A percentile compares a stretch with the other conserved stretches of the same genome.
phyloP scores from a whole-genome alignment of 2,329 filamentous ascomycete genomes.

The Phoma sp. region DNA sequence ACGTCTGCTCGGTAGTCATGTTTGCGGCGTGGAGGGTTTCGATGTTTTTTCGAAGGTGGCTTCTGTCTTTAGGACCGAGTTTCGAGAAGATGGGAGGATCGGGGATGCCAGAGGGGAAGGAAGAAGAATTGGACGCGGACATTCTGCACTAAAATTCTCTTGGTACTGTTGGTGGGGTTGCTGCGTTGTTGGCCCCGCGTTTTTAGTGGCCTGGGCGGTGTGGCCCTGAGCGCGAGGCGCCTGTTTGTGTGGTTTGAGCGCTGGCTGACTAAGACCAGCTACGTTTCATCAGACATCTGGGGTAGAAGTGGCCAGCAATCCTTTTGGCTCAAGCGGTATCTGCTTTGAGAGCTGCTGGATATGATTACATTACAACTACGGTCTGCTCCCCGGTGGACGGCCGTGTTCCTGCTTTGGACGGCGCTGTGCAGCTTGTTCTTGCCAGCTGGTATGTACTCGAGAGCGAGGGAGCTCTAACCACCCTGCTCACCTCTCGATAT shows the following conservation, averaged over 20 bases:
- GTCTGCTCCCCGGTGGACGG: constrained; percentile 69
- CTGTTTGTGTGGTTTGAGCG: constrained; percentile 21
- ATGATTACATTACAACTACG: constrained; percentile 37
- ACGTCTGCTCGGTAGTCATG: constrained; percentile 86
- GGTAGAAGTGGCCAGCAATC: constrained; percentile 4
- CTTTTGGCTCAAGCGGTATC: constrained; percentile 24
- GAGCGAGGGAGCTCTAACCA: constrained; percentile 8
- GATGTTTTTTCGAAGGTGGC: constrained; percentile 46
- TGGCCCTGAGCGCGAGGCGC: background rate
- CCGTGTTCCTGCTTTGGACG: constrained; percentile 48
- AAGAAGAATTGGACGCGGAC: constrained; percentile 23
- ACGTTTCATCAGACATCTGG: constrained; percentile 21
- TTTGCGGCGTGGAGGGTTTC: constrained; percentile 42
- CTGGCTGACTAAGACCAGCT: constrained; percentile 13
- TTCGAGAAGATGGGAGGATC: constrained; percentile 55
- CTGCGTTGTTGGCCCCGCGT: constrained; percentile 20
- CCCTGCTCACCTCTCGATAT: background rate
- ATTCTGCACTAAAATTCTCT: constrained; percentile 29
- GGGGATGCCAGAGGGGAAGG: constrained; percentile 30
- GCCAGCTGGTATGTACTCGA: constrained; percentile 45
- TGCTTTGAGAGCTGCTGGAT: constrained; percentile 31
- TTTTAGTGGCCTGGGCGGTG: constrained; percentile 8
- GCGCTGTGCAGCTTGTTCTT: constrained; percentile 45
- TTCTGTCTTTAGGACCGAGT: constrained; percentile 58
- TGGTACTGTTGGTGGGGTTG: constrained; percentile 35